These are phyloP conservation scores for Usnea hakonensis DNA, from an alignment of 495 filamentous ascomycete species.

Conservation along the genomic window DNA sequence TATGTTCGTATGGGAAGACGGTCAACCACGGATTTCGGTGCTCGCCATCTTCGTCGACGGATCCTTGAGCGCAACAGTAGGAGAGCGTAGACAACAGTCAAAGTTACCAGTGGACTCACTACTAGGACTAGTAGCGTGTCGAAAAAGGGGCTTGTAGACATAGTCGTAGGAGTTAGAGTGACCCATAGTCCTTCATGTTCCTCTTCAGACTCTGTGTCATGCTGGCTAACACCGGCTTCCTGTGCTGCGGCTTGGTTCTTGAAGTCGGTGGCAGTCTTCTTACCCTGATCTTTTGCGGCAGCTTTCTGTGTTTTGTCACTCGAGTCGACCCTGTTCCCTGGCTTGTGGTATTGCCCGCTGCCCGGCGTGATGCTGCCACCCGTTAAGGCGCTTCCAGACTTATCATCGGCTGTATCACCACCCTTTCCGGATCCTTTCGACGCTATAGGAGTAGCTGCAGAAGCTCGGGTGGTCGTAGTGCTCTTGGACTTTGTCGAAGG, in stretches of 20 bases:
- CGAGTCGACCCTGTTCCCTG: slow-evolving; percentile 24
- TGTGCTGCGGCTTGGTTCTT: slow-evolving; percentile 2
- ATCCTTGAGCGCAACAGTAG: slow-evolving; percentile 83
- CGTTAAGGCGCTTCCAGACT: slow-evolving; percentile 35
- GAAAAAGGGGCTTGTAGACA: slow-evolving; percentile 89
- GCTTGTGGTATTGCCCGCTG: slow-evolving; percentile 62
- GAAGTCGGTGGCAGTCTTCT: neutral
- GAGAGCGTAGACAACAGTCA: slow-evolving; percentile 88
- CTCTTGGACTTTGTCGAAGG: slow-evolving; percentile 24
- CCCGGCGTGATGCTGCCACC: slow-evolving; percentile 69
- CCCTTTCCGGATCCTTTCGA: slow-evolving; percentile 7
- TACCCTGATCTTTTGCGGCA: slow-evolving; percentile 4
- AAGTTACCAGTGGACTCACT: slow-evolving; percentile 81
- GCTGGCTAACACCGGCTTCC: neutral
- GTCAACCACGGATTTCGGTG: slow-evolving; percentile 92
- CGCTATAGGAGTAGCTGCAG: slow-evolving; percentile 14
- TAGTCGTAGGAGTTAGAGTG: slow-evolving; percentile 81
- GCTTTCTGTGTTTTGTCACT: slow-evolving; percentile 12
- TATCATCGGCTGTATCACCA: slow-evolving; percentile 16
- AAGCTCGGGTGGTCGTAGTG: slow-evolving; percentile 21
- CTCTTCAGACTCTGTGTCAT: slow-evolving; percentile 18
- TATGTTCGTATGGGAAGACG: slow-evolving; percentile 92
- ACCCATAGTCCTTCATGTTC: slow-evolving; percentile 88
- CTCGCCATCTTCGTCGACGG: slow-evolving; percentile 83
- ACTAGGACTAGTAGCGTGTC: slow-evolving; percentile 92